Base-by-base conservation (phyloP, 208 protist species). In the Leptomonas pyrrhocoris region DNA sequence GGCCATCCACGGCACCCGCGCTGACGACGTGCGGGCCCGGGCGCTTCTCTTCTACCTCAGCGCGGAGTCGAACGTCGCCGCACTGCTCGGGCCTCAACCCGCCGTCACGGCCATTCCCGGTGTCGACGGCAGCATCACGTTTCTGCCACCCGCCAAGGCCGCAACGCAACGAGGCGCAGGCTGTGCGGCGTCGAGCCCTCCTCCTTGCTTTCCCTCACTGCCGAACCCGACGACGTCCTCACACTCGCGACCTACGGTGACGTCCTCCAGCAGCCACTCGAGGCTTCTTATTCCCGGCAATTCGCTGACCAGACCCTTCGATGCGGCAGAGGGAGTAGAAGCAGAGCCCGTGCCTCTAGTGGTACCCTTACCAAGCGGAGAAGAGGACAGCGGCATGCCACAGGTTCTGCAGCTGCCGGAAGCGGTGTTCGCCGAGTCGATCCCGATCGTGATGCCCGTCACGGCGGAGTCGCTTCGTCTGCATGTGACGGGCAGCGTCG, bases 21-120 rank as follows among this genome's bases (percentile, higher is more conserved):
- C 74, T 13, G 76, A 77, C 36, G 71, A 77, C 54, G 64, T 79
- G 19, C 74, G 74, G 5, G 77, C 86, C 0, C 79, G 86, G 38
- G 77, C 86, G 36, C 77, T 92, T 7, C 69, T 92, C 27, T 84
- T 83, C 42, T 74, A 83, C 55, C 34, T 92, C 7, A 78, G 85
- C n/a, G 53, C 79, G 2, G 86, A 89, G 68, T 80, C 79, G 5
- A 53, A 76, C 54, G 61, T 54, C 2, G 63, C 54, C 4, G 53
- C 43, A 13, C 30, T 36, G 5, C 50, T 30, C 8, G 70, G 42
- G 38, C 51, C 30, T 18, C 70, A 55, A 54, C 61, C 69, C 48
- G 18, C 70, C 50, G 13, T 68, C 27, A 60, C 68, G 12, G 58
- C 68, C 12, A 34, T 68, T 27, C 59, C 58, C 38, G 16, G 38